Percentiles rank a stretch among this genome's conserved stretches.
These are phyloP conservation scores for Gentiana straminea DNA, from an alignment of 257 asterid species.

Conservation along the genomic window DNA sequence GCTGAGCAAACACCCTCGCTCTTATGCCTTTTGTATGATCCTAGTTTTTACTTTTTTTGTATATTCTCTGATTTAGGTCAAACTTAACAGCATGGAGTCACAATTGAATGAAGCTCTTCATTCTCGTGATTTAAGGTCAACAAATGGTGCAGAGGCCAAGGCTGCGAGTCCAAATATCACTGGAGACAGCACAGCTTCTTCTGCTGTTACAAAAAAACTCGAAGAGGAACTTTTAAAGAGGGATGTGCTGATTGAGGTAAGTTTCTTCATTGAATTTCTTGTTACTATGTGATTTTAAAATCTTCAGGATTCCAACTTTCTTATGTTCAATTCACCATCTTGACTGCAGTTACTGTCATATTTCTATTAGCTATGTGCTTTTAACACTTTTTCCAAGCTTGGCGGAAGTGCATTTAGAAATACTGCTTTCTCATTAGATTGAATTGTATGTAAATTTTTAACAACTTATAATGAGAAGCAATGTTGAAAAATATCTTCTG, in stretches of 20 bases:
- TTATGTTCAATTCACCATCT: too few relatives aligned
- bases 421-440: too few relatives aligned
- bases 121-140: conserved; percentile 33
- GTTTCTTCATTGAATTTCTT: background rate
- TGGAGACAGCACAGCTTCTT: conserved; percentile 53
- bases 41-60: conserved; percentile 6
- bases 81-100: conserved; percentile 59
- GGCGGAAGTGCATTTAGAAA: too few relatives aligned
- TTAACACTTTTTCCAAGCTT: too few relatives aligned
- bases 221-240: conserved; percentile 96
- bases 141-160: conserved; percentile 38
- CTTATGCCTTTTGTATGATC: background rate
- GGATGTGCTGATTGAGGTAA: conserved; percentile 96
- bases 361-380: too few relatives aligned
- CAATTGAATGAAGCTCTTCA: conserved; percentile 59
- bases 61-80: conserved; percentile 34
- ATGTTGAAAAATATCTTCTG: too few relatives aligned
- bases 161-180: conserved; percentile 29
- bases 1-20: too few relatives aligned
- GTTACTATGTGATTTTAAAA: background rate
- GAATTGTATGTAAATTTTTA: too few relatives aligned
- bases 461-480: too few relatives aligned
- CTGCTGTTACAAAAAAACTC: conserved; percentile 77
- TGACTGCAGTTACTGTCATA: too few relatives aligned
- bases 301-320: background rate